Conservation (phyloP, 371 early-diverging fungal species). For the Zychaea mexicana region DNA sequence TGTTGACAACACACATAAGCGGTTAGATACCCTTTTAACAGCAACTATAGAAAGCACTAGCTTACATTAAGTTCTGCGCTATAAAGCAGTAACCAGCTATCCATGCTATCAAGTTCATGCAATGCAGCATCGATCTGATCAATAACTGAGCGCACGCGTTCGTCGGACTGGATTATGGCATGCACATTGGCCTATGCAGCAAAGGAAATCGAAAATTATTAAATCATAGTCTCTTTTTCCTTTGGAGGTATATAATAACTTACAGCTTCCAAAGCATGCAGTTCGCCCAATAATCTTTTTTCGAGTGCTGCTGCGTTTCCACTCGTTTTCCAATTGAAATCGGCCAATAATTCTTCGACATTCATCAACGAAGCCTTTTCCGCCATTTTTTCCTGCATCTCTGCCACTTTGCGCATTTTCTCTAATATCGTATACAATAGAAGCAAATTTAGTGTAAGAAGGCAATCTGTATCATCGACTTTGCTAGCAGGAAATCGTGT, state of each 20-base stretch:
- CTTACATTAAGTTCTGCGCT: constrained; percentile 85
- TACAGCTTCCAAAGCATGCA: constrained; percentile 78
- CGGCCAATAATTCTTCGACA: constrained; percentile 63
- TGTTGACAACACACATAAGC: too few relatives aligned
- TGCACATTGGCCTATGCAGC: constrained; percentile 81
- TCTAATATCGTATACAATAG: constrained; percentile 11
- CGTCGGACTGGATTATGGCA: constrained; percentile 90
- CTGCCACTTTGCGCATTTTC: constrained; percentile 38
- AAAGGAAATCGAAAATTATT: neutral
- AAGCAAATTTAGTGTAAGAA: neutral
- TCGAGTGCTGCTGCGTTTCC: constrained; percentile 78
- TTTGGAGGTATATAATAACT: constrained; percentile 9
- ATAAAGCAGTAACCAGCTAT: constrained; percentile 84
- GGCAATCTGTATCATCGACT: neutral
- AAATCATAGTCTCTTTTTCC: neutral
- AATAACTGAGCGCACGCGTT: constrained; percentile 79
- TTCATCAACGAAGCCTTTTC: constrained; percentile 61
- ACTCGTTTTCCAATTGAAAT: constrained; percentile 79
- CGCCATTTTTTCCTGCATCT: constrained; percentile 45
- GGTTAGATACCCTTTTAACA: too few relatives aligned
- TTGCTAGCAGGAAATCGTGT: neutral
- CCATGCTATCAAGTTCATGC: constrained; percentile 78
- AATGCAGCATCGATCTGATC: constrained; percentile 82
- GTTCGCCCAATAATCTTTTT: constrained; percentile 59
- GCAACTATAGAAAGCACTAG: neutral